Evolutionary conservation across 2,329 filamentous ascomycete species (phyloP).

Genomic region (Aspergillus sp.): DNA sequence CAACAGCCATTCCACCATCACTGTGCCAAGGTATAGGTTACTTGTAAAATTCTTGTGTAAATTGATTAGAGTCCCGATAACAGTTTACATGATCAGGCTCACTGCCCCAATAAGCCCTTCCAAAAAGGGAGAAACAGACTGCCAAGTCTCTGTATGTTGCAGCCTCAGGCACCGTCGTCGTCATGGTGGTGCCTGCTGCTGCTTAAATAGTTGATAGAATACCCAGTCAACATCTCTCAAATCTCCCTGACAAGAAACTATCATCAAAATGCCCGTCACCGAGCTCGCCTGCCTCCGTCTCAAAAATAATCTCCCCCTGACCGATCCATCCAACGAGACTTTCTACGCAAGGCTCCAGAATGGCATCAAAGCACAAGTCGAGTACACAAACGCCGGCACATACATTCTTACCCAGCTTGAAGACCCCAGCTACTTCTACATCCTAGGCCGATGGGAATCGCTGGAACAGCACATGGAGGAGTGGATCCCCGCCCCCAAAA

Average conservation of each 20-base stretch:
- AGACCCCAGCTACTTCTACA: conserved; percentile 43
- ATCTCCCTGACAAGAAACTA: too few species aligned
- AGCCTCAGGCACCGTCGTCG: too few species aligned
- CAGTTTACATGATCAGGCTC: too few species aligned
- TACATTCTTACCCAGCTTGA: conserved; percentile 39
- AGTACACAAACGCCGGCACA: background rate
- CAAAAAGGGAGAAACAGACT: too few species aligned
- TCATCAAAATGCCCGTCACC: background rate
- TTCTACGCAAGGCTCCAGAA: background rate
- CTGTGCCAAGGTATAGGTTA: too few species aligned
- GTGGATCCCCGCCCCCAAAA: conserved; percentile 45
- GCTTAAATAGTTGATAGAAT: too few species aligned
- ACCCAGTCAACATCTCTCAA: too few species aligned
- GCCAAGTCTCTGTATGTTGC: too few species aligned
- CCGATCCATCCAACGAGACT: background rate
- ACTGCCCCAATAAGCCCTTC: too few species aligned
- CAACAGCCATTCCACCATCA: too few species aligned
- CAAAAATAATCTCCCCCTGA: background rate
- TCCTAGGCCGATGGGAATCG: conserved; percentile 49
- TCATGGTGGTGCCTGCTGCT: background rate
- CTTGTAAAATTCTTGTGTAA: too few species aligned
- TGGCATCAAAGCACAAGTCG: background rate
- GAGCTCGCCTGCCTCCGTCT: conserved; percentile 4
- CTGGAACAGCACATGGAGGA: conserved; percentile 41
- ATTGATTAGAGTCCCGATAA: too few species aligned